Evolutionary conservation across 176 grass and related monocot species (phyloP).

Genomic region (Musa beccarii): DNA sequence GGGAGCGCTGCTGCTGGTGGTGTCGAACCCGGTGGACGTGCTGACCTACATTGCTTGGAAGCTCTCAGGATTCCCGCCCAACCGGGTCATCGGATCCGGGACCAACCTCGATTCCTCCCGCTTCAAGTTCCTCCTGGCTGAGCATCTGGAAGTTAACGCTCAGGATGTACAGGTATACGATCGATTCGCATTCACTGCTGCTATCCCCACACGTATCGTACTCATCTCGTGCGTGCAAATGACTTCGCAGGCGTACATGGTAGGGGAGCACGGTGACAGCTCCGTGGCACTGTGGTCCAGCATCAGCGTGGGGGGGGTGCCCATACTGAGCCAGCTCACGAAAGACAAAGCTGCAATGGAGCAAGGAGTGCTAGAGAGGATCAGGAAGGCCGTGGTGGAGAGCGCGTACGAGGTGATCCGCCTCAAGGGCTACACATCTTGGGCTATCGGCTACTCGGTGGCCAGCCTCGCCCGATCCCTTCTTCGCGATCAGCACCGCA

Average conservation of each 20-base stretch:
- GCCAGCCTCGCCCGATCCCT: conserved; percentile 8
- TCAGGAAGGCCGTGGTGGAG: conserved; percentile 11
- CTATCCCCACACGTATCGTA: no score
- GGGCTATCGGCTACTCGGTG: conserved; percentile 19
- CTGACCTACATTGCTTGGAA: conserved; percentile 19
- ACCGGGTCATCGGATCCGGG: conserved; percentile 8
- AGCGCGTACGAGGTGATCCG: conserved; percentile 20
- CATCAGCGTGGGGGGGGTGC: conserved; percentile 16
- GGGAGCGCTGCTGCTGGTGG: conserved; percentile 4
- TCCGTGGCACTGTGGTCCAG: conserved; percentile 17
- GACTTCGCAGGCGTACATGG: conserved; percentile 2
- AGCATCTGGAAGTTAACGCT: conserved; percentile 4
- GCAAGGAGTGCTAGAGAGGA: conserved; percentile 5
- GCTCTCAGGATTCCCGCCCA: conserved; percentile 14
- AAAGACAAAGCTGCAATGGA: neutral
- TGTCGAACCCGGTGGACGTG: conserved; percentile 18
- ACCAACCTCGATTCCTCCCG: conserved; percentile 14
- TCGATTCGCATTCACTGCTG: no score
- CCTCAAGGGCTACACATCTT: conserved; percentile 16
- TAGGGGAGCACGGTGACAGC: conserved; percentile 20
- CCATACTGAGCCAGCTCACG: neutral
- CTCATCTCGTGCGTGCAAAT: no score
- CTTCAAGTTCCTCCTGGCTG: conserved; percentile 7
- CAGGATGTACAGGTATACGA: conserved; percentile 2
- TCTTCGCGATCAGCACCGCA: conserved; percentile 10